Conservation (phyloP, 495 filamentous ascomycete species). For the Achaetomiella virescens region DNA sequence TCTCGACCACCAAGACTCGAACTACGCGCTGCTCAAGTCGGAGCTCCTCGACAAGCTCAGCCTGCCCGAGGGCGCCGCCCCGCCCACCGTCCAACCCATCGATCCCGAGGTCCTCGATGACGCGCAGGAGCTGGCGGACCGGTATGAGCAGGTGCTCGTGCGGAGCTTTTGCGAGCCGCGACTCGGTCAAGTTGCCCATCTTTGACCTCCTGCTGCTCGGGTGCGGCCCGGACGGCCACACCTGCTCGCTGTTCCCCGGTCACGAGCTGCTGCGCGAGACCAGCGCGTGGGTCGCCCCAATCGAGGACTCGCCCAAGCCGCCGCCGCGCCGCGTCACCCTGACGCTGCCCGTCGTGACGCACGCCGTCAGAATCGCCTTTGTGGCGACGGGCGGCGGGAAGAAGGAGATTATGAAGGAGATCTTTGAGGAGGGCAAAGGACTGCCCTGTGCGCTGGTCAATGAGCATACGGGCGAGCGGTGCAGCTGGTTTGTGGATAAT, state of each 20-base stretch:
- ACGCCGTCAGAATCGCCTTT: conserved; percentile 78
- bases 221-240: conserved; percentile 93
- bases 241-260: conserved; percentile 90
- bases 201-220: conserved; percentile 92
- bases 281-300: conserved; percentile 85
- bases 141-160: conserved; percentile 88
- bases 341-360: conserved; percentile 80
- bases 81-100: conserved; percentile 72
- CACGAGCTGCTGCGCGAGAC: conserved; percentile 82
- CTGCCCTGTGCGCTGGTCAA: conserved; percentile 88
- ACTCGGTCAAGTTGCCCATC: conserved; percentile 83
- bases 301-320: conserved; percentile 90
- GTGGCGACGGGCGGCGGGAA: conserved; percentile 85
- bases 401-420: conserved; percentile 83
- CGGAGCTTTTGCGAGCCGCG: conserved; percentile 72
- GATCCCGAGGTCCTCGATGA: conserved; percentile 67
- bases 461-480: conserved; percentile 69
- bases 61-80: conserved; percentile 58
- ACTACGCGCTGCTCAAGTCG: conserved; percentile 79
- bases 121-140: conserved; percentile 84
- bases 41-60: conserved; percentile 88
- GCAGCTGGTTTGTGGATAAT: conserved; percentile 90
- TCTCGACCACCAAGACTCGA: conserved; percentile 86
- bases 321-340: conserved; percentile 86
- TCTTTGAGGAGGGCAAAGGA: conserved; percentile 73